Evolutionary conservation across 2,329 filamentous ascomycete species (phyloP).

Genomic region (Rhytidhysteron rufulum): DNA sequence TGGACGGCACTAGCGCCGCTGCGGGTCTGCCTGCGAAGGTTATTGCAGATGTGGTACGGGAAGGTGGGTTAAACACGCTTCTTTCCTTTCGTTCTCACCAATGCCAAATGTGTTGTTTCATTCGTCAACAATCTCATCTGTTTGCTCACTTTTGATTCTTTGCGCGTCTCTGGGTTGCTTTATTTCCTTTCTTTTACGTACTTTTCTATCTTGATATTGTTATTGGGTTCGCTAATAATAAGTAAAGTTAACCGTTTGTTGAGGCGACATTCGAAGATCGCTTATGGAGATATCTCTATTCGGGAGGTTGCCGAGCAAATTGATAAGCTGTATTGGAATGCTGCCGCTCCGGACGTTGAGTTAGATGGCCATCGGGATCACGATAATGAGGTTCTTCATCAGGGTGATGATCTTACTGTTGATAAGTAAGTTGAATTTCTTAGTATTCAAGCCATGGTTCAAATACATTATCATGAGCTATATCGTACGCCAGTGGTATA

Average conservation of each 20-base stretch:
- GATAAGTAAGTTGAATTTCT: conserved; percentile 18
- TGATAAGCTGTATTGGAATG: conserved; percentile 58
- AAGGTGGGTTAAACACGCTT: conserved; percentile 41
- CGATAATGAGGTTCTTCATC: conserved; percentile 34
- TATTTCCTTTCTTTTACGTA: neutral
- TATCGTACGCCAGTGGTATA: neutral
- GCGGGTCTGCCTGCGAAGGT: conserved; percentile 44
- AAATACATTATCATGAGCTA: too few relatives aligned
- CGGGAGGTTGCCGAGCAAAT: conserved; percentile 72
- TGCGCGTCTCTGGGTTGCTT: too few relatives aligned
- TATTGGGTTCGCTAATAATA: too few relatives aligned
- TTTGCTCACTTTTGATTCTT: too few relatives aligned
- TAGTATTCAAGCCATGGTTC: too few relatives aligned
- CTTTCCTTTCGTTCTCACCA: too few relatives aligned
- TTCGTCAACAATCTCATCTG: too few relatives aligned
- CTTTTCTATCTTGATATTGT: neutral
- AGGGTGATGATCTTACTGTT: conserved; percentile 27
- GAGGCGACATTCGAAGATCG: conserved; percentile 61
- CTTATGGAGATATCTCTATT: conserved; percentile 65
- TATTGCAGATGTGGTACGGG: conserved; percentile 49
- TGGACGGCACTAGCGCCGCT: conserved; percentile 44
- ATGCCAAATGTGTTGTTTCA: too few relatives aligned
- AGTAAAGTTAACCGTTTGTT: conserved; percentile 58
- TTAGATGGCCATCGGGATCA: conserved; percentile 14
- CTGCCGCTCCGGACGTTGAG: conserved; percentile 36